Percentiles rank a stretch among this genome's conserved stretches.
Evolutionary conservation across 164 flowering plant genomes (phyloP).

Genomic region (Akebia trifoliata): DNA sequence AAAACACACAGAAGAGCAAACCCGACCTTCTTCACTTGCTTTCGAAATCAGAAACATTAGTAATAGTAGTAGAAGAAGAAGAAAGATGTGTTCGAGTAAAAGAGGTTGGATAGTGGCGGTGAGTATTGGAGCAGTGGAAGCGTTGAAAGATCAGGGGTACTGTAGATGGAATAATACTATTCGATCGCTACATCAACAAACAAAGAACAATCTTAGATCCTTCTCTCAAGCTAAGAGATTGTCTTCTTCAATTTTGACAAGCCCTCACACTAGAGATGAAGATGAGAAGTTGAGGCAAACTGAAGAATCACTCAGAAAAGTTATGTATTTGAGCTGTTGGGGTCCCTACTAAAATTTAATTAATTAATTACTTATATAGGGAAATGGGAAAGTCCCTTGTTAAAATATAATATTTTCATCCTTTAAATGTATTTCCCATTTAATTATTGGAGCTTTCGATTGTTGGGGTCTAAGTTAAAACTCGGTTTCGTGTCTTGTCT

Average conservation of each 20-base stretch:
- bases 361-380: no score
- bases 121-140: conserved; percentile 20
- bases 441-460: no score
- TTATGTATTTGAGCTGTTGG: conserved; percentile 22
- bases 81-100: conserved; percentile 10
- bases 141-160: conserved; percentile 20
- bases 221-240: conserved; percentile 12
- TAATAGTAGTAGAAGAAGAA: background rate
- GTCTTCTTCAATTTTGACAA: background rate
- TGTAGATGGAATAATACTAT: conserved; percentile 20
- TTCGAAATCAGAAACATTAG: background rate
- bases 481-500: no score
- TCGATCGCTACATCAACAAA: conserved; percentile 13
- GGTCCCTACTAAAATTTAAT: conserved; percentile 21
- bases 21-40: no score
- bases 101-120: conserved; percentile 24
- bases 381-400: no score
- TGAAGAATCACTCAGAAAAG: conserved; percentile 23
- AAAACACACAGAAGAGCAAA: no score
- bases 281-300: conserved; percentile 5
- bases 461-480: no score
- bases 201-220: conserved; percentile 7
- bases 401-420: no score
- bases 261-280: background rate
- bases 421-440: no score